phyloP scores from a whole-genome alignment of 2,329 filamentous ascomycete species.

The Aspergillus fumigatus region DNA sequence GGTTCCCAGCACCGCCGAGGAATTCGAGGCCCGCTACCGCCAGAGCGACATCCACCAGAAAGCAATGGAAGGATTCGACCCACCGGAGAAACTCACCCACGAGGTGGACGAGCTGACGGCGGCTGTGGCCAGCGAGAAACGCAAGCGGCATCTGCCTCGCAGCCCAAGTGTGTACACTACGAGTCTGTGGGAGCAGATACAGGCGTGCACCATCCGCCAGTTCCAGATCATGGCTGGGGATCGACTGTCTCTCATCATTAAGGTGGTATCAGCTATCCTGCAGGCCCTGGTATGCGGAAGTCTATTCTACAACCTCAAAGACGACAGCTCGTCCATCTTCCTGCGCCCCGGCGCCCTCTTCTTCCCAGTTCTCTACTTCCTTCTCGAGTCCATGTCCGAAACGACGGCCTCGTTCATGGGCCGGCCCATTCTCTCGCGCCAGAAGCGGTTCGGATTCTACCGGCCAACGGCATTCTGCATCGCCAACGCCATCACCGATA shows the following conservation, averaged over 20 bases:
- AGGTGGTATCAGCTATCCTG: conserved; percentile 38
- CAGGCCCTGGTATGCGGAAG: conserved; percentile 42
- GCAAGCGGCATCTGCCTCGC: conserved; percentile 28
- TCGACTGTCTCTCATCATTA: conserved; percentile 45
- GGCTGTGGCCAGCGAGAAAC: conserved; percentile 28
- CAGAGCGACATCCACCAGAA: conserved; percentile 45
- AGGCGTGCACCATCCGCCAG: conserved; percentile 43
- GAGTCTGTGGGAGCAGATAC: conserved; percentile 37
- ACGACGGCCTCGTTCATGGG: conserved; percentile 57
- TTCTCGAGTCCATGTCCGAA: conserved; percentile 55
- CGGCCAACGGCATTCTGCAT: conserved; percentile 55
- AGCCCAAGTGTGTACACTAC: conserved; percentile 28
- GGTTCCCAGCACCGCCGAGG: conserved; percentile 31
- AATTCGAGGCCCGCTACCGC: conserved; percentile 48
- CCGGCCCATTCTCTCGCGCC: conserved; percentile 62
- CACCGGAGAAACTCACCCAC: conserved; percentile 24
- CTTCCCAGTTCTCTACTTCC: conserved; percentile 58
- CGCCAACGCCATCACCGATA: conserved; percentile 52
- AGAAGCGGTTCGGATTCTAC: conserved; percentile 65
- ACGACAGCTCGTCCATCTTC: conserved; percentile 52
- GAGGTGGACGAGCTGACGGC: conserved; percentile 27
- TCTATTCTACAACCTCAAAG: conserved; percentile 50
- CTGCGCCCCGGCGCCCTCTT: conserved; percentile 56
- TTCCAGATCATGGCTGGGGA: conserved; percentile 52
- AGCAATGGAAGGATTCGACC: conserved; percentile 48